phyloP scores from a whole-genome alignment of 225 moss, liverwort and hornwort species.

The Thuidium tamariscinum region DNA sequence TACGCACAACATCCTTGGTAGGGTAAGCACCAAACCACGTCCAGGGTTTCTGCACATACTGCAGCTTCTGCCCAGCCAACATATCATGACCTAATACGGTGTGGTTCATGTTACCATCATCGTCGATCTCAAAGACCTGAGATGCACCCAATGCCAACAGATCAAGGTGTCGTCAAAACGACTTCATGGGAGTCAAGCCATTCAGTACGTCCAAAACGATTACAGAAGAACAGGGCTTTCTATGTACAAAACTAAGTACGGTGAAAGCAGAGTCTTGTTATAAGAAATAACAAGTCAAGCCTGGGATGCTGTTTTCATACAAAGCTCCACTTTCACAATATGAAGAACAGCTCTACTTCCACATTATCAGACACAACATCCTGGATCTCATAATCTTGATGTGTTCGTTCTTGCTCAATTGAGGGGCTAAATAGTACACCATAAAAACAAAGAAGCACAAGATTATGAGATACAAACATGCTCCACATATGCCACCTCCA shows the following conservation, averaged over 20 bases:
- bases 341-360: not conserved
- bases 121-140: constrained; percentile 70
- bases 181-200: not conserved
- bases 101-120: constrained; percentile 29
- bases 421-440: not conserved
- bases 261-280: not conserved
- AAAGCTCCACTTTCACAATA: not conserved
- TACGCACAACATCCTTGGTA: constrained; percentile 39
- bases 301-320: not conserved
- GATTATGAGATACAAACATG: not conserved
- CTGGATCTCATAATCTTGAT: too few species aligned
- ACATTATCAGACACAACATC: not conserved
- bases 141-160: not conserved
- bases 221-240: not conserved
- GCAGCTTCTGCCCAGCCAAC: constrained; percentile 48
- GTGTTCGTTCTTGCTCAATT: not conserved
- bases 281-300: too few species aligned
- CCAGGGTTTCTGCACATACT: constrained; percentile 51
- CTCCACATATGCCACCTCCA: not conserved
- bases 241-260: too few species aligned
- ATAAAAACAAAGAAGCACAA: too few species aligned
- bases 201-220: not conserved
- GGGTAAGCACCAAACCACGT: constrained; percentile 86
- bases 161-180: not conserved
- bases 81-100: constrained; percentile 58